These are phyloP conservation scores for Candida chauliodis DNA, from an alignment of 805 yeast genomes.

Conservation along the genomic window DNA sequence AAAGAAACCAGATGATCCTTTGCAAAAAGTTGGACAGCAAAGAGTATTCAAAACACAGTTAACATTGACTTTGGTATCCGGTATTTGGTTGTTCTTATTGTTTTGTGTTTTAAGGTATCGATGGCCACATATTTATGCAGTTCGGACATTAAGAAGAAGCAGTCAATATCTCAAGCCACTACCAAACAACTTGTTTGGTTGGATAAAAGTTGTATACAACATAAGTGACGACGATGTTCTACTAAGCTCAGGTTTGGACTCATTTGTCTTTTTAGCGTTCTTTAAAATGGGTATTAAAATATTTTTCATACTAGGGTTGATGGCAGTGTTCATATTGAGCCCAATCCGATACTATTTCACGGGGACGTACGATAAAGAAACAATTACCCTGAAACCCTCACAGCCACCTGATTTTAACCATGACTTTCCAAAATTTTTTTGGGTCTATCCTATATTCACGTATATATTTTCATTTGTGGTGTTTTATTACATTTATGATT, in stretches of 20 bases:
- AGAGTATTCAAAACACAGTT: conserved; percentile 58
- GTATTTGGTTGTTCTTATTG: conserved; percentile 40
- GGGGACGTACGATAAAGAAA: conserved; percentile 42
- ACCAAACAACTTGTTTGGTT: conserved; percentile 60
- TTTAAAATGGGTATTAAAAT: conserved; percentile 70
- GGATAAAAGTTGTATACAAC: conserved; percentile 63
- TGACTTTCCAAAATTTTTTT: conserved; percentile 42
- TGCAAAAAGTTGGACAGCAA: conserved; percentile 28
- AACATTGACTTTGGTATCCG: conserved; percentile 46
- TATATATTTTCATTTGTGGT: conserved; percentile 50
- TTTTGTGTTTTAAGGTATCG: conserved; percentile 51
- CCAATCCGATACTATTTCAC: conserved; percentile 39
- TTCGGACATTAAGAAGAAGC: conserved; percentile 48
- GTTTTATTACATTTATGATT: conserved; percentile 41
- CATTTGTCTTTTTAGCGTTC: conserved; percentile 50
- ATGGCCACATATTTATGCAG: conserved; percentile 58
- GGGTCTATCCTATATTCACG: conserved; percentile 55
- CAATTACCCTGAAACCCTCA: conserved; percentile 13
- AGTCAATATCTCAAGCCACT: conserved; percentile 32
- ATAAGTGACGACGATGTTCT: conserved; percentile 75
- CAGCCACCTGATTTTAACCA: conserved; percentile 26
- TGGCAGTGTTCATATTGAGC: conserved; percentile 42
- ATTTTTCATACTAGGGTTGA: conserved; percentile 58
- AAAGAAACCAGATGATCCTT: conserved; percentile 6
- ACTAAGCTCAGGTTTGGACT: conserved; percentile 89